A percentile compares a stretch with the other conserved stretches of the same genome.
These are phyloP conservation scores for Pisolithus orientalis DNA, from an alignment of 768 basidiomycete genomes.

Conservation along the genomic window DNA sequence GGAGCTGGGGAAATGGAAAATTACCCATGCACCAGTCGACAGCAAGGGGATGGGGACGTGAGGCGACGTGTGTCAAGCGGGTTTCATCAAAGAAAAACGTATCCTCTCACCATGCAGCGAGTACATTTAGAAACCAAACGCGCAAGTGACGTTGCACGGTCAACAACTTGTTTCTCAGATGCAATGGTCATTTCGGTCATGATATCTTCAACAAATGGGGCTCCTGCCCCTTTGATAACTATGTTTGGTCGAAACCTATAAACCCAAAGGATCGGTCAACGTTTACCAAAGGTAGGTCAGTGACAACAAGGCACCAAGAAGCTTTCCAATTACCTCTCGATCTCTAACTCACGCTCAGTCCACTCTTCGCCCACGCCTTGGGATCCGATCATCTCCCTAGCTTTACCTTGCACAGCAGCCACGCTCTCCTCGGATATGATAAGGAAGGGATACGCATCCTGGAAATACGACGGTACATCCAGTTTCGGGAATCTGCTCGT, in stretches of 20 bases:
- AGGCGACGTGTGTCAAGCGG: conserved; percentile 1
- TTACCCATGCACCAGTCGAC: neutral
- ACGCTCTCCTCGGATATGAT: conserved; percentile 65
- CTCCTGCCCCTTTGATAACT: conserved; percentile 54
- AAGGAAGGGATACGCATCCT: conserved; percentile 69
- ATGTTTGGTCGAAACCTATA: conserved; percentile 74
- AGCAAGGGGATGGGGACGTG: neutral
- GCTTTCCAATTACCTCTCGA: conserved; percentile 46
- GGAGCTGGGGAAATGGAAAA: conserved; percentile 41
- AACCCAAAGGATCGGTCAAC: conserved; percentile 3
- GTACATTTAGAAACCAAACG: conserved; percentile 62
- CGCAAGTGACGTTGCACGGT: conserved; percentile 26
- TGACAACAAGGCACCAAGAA: conserved; percentile 1
- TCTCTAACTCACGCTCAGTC: conserved; percentile 41
- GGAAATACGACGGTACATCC: conserved; percentile 49
- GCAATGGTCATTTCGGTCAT: conserved; percentile 59
- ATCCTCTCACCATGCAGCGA: conserved; percentile 58
- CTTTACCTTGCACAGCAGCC: conserved; percentile 40
- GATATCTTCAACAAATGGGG: conserved; percentile 66
- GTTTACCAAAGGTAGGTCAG: neutral
- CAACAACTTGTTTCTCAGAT: conserved; percentile 19
- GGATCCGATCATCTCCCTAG: conserved; percentile 40
- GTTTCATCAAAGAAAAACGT: conserved; percentile 2
- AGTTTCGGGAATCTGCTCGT: conserved; percentile 54
- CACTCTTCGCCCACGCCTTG: conserved; percentile 48